phyloP scores from a whole-genome alignment of 371 early-diverging fungal genomes.

The Mucor plumbeus region DNA sequence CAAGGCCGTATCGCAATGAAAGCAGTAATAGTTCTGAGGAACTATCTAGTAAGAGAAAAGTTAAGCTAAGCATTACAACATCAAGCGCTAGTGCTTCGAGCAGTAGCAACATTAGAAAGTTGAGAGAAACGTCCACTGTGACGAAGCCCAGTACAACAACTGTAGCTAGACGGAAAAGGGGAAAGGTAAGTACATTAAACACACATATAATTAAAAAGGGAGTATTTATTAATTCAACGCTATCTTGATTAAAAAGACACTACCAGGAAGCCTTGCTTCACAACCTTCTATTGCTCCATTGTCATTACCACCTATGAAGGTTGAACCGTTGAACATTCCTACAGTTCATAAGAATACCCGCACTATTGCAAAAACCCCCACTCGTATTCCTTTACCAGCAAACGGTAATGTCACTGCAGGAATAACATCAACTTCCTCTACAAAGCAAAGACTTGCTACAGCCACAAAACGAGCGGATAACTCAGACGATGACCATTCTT shows the following conservation, averaged over 20 bases:
- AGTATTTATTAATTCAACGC: not conserved
- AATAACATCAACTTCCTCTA: not conserved
- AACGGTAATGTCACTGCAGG: not conserved
- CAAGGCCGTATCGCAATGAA: not conserved
- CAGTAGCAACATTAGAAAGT: constrained; percentile 9
- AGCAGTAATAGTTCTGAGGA: constrained; percentile 9
- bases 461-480: constrained; percentile 1
- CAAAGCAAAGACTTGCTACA: not conserved
- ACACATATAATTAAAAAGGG: constrained; percentile 8
- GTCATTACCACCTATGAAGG: constrained; percentile 54
- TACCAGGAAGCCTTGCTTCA: constrained; percentile 47
- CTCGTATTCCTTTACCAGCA: constrained; percentile 33
- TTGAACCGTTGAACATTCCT: constrained; percentile 43
- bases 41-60: constrained; percentile 16
- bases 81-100: not conserved
- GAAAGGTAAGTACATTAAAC: constrained; percentile 40
- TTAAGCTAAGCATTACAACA: constrained; percentile 32
- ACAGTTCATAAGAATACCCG: constrained; percentile 11
- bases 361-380: constrained; percentile 32
- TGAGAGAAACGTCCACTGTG: not conserved
- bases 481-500: constrained; percentile 17
- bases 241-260: constrained; percentile 32
- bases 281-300: constrained; percentile 44
- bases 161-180: constrained; percentile 40
- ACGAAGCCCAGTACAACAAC: not conserved